Evolutionary conservation across 2,329 filamentous ascomycete genomes (phyloP).

Genomic region (Colletotrichum tropicale): DNA sequence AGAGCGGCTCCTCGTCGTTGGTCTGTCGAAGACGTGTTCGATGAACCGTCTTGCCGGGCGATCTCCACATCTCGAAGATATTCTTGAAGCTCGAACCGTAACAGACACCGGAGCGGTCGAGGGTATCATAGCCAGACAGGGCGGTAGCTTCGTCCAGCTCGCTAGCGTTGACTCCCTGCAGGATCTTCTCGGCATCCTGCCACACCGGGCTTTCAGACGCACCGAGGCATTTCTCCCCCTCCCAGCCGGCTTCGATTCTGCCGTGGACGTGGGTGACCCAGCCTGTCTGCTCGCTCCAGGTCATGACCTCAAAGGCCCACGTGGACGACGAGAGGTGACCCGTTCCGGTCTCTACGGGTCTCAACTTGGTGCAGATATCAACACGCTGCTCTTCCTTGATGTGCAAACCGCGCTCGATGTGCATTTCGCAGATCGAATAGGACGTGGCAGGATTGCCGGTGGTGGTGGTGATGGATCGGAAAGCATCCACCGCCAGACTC

Average conservation of each 20-base stretch:
- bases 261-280: neutral
- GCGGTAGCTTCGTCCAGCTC: neutral
- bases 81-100: neutral
- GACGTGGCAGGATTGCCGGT: neutral
- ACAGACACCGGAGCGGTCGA: neutral
- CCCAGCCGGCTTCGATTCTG: neutral
- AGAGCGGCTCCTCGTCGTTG: neutral
- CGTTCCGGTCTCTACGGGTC: neutral
- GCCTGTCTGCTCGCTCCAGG: neutral
- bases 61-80: neutral
- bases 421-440: neutral
- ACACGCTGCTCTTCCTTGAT: neutral
- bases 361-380: neutral
- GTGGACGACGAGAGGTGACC: neutral
- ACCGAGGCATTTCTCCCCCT: neutral
- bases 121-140: neutral
- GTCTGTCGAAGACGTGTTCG: neutral
- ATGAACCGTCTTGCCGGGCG: neutral
- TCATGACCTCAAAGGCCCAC: neutral
- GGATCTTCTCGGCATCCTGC: neutral
- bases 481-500: neutral
- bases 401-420: neutral
- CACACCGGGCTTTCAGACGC: neutral
- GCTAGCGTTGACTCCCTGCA: neutral
- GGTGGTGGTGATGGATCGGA: neutral